phyloP scores from a whole-genome alignment of 75 land plant species.

The Cupressus sempervirens region DNA sequence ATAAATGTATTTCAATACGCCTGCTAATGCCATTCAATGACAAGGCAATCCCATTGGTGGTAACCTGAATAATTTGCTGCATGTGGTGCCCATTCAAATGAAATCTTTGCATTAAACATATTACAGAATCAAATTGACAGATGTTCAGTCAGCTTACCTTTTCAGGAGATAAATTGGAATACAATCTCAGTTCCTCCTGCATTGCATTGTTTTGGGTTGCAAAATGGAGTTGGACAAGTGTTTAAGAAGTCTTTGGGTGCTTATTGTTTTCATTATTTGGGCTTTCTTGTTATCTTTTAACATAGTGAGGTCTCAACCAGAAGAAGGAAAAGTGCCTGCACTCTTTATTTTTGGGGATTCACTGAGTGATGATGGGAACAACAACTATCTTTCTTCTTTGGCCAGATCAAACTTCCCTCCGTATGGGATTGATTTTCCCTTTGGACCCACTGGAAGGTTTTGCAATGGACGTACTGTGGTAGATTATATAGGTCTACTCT shows the following conservation, averaged over 20 bases:
- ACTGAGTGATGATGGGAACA: slow-evolving; percentile 74
- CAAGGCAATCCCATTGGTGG: neutral
- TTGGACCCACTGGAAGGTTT: slow-evolving; percentile 73
- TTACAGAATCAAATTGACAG: neutral
- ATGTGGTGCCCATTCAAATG: neutral
- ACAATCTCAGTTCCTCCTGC: neutral
- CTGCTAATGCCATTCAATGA: neutral
- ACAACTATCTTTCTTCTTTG: slow-evolving; percentile 50
- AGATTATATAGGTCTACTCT: slow-evolving; percentile 50
- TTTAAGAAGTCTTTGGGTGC: neutral
- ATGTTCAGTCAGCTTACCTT: neutral
- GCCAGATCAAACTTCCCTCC: slow-evolving; percentile 65
- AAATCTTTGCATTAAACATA: neutral
- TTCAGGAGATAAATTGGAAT: neutral
- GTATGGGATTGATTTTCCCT: slow-evolving; percentile 74
- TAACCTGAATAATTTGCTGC: neutral
- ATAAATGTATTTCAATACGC: neutral
- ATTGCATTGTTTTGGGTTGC: neutral
- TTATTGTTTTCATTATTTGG: neutral
- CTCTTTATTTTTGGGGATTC: slow-evolving; percentile 79
- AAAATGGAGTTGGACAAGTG: neutral
- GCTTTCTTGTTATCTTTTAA: neutral
- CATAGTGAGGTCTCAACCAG: neutral
- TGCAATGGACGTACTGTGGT: slow-evolving; percentile 66
- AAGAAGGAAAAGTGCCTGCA: slow-evolving; percentile 40